Base-by-base conservation (phyloP, 169 alveolate species). In the Plasmodium reichenowi region DNA sequence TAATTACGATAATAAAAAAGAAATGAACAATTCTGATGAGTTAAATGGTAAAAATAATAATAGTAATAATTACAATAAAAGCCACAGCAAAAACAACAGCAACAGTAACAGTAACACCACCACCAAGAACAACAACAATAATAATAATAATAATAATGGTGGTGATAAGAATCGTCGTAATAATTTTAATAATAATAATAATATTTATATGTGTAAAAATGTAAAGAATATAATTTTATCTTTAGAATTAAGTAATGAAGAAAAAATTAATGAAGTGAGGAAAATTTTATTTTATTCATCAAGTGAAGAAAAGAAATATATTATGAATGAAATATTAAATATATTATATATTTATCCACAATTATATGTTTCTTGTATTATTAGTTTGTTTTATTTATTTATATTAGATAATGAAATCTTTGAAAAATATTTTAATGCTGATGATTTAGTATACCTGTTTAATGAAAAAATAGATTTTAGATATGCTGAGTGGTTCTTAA, bases 401-500 rank as follows among this genome's bases (percentile, higher is more conserved):
- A 78, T 78, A 17, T n/a, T 78, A 15, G 89, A 78, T 2, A 78
- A 78, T 45, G 89, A 78, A 26, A 43, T 66, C 20, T 78, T 78
- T 32, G 89, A 78, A 63, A 64, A 47, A 22, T 24, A 63, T 13
- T 78, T 78, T 47, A 38, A 54, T 2, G 22, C 78, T 0, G 80
- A 78, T 50, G 80, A 78, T 15, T 54, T 78, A 13, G 59, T 78
- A 1, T 78, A 64, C 29, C 1, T 78, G 12, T 78, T 78, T 52
- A 78, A 78, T 48, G 78, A 64, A 0, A 78, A 78, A 50, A 66
- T 78, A 2, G 89, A 78, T 26, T 78, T 78, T 24, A 29, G 89
- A 9, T 78, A 78, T 17, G 89, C 89, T 1, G 89, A 78, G n/a
- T 78, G 89, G 89, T 78, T 78, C 54, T 17, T 78, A 43, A 78